Conservation (phyloP, 2,329 filamentous ascomycete species). For the Fusarium sp. region DNA sequence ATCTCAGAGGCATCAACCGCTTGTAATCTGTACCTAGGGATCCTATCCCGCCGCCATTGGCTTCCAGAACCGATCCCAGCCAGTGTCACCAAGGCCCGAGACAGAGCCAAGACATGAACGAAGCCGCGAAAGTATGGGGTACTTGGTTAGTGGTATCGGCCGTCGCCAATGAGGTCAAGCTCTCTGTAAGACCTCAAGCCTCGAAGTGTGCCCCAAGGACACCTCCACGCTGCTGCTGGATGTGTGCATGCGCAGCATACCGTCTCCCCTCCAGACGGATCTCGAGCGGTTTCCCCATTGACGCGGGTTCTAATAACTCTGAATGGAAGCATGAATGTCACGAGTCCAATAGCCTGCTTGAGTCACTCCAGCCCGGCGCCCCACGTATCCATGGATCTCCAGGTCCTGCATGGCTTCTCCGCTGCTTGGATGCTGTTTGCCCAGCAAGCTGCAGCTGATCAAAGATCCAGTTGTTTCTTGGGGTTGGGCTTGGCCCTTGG, state of each 20-base stretch:
- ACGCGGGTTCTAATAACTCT: slow-evolving; percentile 1
- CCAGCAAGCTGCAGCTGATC: neutral
- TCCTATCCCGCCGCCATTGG: slow-evolving; percentile 19
- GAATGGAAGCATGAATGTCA: neutral
- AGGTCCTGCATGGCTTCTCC: neutral
- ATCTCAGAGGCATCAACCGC: neutral
- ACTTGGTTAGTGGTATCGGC: slow-evolving; percentile 25
- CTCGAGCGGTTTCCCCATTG: neutral
- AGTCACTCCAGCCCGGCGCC: neutral
- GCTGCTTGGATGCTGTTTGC: neutral
- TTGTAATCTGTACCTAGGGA: neutral
- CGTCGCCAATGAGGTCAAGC: slow-evolving; percentile 14
- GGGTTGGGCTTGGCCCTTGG: slow-evolving; percentile 9
- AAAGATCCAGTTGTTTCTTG: neutral
- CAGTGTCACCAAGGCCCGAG: slow-evolving; percentile 7
- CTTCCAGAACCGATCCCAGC: slow-evolving; percentile 27
- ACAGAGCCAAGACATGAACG: slow-evolving; percentile 31
- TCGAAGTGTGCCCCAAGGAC: neutral
- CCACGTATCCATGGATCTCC: neutral
- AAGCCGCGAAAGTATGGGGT: slow-evolving; percentile 34
- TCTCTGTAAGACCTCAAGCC: slow-evolving; percentile 4
- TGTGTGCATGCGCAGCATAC: neutral
- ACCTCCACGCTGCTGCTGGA: slow-evolving; percentile 2
- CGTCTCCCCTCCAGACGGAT: neutral
- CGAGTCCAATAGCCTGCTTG: neutral